Evolutionary conservation across 495 filamentous ascomycete species (phyloP), one percentile per base, ranked within the genome.

Genomic region (Lasiosphaeria ovina): DNA sequence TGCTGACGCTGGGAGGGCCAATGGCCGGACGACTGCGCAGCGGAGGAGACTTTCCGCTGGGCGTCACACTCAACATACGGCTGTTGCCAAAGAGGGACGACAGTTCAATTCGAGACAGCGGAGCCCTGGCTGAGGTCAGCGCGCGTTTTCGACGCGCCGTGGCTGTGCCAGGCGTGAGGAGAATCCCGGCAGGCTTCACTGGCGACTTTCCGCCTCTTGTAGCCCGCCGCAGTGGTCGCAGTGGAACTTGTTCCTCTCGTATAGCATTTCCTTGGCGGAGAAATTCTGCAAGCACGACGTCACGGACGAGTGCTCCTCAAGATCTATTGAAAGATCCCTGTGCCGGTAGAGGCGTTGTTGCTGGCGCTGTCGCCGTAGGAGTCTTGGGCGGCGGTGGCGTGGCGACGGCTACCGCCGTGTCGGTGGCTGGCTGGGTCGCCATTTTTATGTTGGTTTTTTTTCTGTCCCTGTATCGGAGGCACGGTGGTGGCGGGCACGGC

Each of bases 251-350:
- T 98, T 98, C 58, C 91, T 84, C 75, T 98, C 94, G 69, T 93
- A 98, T 58, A 98, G 86, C 95, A 97, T 97, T 74, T 98, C 94
- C 65, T 97, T 93, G 38, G 92, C 92, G 0, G 94, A 98, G 69
- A 98, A 98, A 60, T 96, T 96, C 36, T 89, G 83, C 55, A 98
- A 77, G 72, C 94, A 98, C 12, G 95, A 92, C 3, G 94, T 98
- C 3, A 98, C 94, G 0, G 95, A 98, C 3, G 93, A 91, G 73
- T 98, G 92, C 67, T 97, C 89, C 61, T 96, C 92, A 16, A 98
- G 77, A 73, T 98, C 94, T 55, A 98, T 96, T 5, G 95, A 97
- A 35, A 98, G 80, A 73, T 98, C 94, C 40, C n/a, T 79, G 36
- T 75, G 73, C 45, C 67, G 65, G 49, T 6, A 54, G 4, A 38